Base-by-base conservation (phyloP, 495 filamentous ascomycete genomes). In the Jackrogersella minutella region DNA sequence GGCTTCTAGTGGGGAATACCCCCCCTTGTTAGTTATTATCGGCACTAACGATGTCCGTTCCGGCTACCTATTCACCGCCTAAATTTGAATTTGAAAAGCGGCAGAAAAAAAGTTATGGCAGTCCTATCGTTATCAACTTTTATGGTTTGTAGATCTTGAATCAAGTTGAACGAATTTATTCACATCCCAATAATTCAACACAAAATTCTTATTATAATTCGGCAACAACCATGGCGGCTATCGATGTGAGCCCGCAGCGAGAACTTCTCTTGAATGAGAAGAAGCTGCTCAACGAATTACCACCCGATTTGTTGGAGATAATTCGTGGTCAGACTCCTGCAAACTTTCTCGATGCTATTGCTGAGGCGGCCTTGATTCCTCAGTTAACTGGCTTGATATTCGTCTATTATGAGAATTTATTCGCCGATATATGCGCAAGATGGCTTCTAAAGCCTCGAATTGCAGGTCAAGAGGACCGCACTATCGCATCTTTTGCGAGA, bases 351-450 rank as follows among this genome's bases (percentile, higher is more conserved):
- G 85, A 90, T 74, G 82, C 85, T 56, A 79, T 96, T 72, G 83
- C 90, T 55, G 76, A 78, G 58, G 83, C 86, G 57, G 87, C 92
- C 24, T 82, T 94, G 62, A 78, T 87, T 62, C 81, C 91, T 44
- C 74, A 79, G 53, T 79, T 83, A 63, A 93, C 91, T 53, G 82
- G 90, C 62, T 74, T 74, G 14, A 80, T 97, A 70, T 93, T 93
- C 69, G 78, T 81, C 61, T 79, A 86, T 60, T 91, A 92, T 73
- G 85, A 91, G 75, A 77, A 79, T 47, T 74, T 92, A 46, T 90
- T 94, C 68, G 85, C 91, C 63, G 92, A 97, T 73, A 76, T 93
- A 43, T 92, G 89, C 75, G 87, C 91, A 62, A 81, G 88, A 79
- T 95, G 92, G 91, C 76, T 90, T 37, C 73, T 81, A 28, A 75